These are phyloP conservation scores for Nidularia pulvinata DNA, from an alignment of 768 basidiomycete genomes.

Conservation along the genomic window DNA sequence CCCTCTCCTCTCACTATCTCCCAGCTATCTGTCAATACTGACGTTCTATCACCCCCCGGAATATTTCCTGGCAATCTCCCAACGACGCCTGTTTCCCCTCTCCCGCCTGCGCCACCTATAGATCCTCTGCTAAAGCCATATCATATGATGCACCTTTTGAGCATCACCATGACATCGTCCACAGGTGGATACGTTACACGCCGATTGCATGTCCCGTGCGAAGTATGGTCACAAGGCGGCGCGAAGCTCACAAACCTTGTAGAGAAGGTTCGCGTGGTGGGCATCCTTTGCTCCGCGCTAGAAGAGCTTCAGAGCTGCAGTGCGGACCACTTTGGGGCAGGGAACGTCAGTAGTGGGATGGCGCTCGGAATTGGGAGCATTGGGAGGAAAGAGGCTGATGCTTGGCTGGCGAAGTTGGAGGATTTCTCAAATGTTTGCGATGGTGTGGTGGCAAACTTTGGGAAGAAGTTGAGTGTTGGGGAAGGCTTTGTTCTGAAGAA, in stretches of 20 bases:
- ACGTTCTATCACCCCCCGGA: conserved; percentile 35
- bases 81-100: conserved; percentile 75
- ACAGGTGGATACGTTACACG: conserved; percentile 91
- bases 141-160: conserved; percentile 84
- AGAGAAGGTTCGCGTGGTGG: conserved; percentile 87
- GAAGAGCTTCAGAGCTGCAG: conserved; percentile 77
- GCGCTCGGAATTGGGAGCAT: conserved; percentile 77
- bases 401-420: conserved; percentile 77
- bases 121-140: conserved; percentile 85
- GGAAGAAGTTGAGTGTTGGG: conserved; percentile 86
- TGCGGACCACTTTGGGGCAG: conserved; percentile 74
- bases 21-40: conserved; percentile 45
- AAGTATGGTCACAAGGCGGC: conserved; percentile 91
- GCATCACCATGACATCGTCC: conserved; percentile 74
- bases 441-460: conserved; percentile 77
- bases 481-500: conserved; percentile 88
- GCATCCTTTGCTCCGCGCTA: conserved; percentile 74
- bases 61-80: conserved; percentile 58
- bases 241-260: conserved; percentile 80
- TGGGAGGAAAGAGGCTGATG: conserved; percentile 75
- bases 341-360: conserved; percentile 74
- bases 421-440: conserved; percentile 82
- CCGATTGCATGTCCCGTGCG: conserved; percentile 83
- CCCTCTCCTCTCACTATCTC: conserved; percentile 28
- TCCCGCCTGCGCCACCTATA: conserved; percentile 70